phyloP scores from a whole-genome alignment of 192 early-diverging fungal species.

The Umbelopsis isabellina region DNA sequence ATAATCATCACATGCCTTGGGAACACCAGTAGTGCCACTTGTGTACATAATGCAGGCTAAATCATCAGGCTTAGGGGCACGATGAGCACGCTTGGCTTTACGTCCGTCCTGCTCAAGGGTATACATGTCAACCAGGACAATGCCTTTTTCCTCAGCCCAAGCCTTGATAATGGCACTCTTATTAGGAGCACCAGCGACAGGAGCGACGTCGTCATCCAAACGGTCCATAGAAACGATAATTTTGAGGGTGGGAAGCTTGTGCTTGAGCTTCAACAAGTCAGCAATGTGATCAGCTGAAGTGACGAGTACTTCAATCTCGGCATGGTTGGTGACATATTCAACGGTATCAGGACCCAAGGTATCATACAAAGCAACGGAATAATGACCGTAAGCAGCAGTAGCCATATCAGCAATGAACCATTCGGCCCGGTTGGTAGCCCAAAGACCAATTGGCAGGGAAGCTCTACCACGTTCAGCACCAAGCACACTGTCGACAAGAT shows the following conservation, averaged over 20 bases:
- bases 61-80: slow-evolving; percentile 67
- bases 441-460: slow-evolving; percentile 62
- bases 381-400: slow-evolving; percentile 63
- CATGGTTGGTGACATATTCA: slow-evolving; percentile 85
- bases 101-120: slow-evolving; percentile 66
- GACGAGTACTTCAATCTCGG: slow-evolving; percentile 74
- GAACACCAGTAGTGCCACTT: slow-evolving; percentile 84
- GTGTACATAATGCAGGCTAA: slow-evolving; percentile 79
- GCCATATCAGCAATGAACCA: slow-evolving; percentile 77
- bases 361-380: slow-evolving; percentile 84
- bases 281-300: slow-evolving; percentile 61
- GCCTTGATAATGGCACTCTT: slow-evolving; percentile 46
- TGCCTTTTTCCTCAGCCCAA: slow-evolving; percentile 67
- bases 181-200: slow-evolving; percentile 28
- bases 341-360: slow-evolving; percentile 85
- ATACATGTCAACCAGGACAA: slow-evolving; percentile 61
- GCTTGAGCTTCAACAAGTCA: slow-evolving; percentile 52
- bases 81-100: slow-evolving; percentile 53
- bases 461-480: slow-evolving; percentile 26
- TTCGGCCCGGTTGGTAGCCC: slow-evolving; percentile 75
- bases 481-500: slow-evolving; percentile 53
- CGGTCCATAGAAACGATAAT: slow-evolving; percentile 77
- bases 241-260: slow-evolving; percentile 69
- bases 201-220: slow-evolving; percentile 47
- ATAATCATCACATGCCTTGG: slow-evolving; percentile 54